Percentiles rank a stretch among this genome's conserved stretches.
Evolutionary conservation across 352 stramenopile genomes (phyloP).

Genomic region (Phytophthora pseudosyringae): DNA sequence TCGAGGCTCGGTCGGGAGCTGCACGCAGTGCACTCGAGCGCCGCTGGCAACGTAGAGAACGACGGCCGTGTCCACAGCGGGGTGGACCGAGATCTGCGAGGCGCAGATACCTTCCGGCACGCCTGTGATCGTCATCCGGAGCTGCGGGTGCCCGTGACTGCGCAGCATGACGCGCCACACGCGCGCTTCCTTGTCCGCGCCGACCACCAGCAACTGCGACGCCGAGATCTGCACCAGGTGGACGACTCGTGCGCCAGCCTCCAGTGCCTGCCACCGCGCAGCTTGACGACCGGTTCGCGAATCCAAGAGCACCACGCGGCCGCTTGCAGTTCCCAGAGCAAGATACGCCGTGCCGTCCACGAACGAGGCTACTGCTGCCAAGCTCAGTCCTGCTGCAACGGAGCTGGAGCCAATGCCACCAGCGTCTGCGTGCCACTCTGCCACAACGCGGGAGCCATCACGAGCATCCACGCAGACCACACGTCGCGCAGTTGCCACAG

Average conservation of each 20-base stretch:
- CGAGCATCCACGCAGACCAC: constrained; percentile 61
- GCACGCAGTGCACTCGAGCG: constrained; percentile 48
- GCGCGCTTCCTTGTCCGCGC: constrained; percentile 66
- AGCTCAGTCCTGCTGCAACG: constrained; percentile 19
- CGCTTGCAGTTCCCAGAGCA: constrained; percentile 47
- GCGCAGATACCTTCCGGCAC: constrained; percentile 60
- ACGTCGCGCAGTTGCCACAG: constrained; percentile 53
- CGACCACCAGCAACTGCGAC: constrained; percentile 65
- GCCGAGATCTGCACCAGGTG: constrained; percentile 64
- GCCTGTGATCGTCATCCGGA: constrained; percentile 58
- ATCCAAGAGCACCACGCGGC: constrained; percentile 59
- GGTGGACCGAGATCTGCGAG: constrained; percentile 59
- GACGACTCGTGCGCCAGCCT: constrained; percentile 44
- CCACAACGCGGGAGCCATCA: constrained; percentile 50
- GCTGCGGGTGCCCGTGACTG: constrained; percentile 31
- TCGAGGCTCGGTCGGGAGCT: constrained; percentile 46
- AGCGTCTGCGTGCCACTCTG: constrained; percentile 71
- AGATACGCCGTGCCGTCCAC: constrained; percentile 41
- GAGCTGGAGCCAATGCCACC: constrained; percentile 28
- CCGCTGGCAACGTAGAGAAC: constrained; percentile 56
- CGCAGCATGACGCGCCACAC: constrained; percentile 66
- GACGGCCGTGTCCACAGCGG: constrained; percentile 44
- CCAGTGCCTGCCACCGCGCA: constrained; percentile 63
- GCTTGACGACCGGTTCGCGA: constrained; percentile 57
- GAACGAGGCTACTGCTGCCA: constrained; percentile 50